Evolutionary conservation across 2,329 filamentous ascomycete species (phyloP), one percentile per base, ranked within the genome.

Genomic region (Xylariaceae sp.): DNA sequence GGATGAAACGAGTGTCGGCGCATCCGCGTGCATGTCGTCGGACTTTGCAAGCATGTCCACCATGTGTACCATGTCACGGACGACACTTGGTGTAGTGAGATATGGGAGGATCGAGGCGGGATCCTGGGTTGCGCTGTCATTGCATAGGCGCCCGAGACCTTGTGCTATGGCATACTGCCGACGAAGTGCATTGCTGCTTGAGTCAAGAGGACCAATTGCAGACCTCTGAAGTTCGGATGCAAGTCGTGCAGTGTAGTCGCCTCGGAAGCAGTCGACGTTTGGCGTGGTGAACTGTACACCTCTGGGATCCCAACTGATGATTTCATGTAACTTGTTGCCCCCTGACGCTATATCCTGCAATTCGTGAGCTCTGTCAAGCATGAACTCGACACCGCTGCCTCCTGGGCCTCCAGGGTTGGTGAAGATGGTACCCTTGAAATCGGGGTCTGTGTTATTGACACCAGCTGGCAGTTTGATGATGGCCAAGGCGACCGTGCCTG

Each of bases 351-450:
- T 18, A 4, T 18, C 44, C 33, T 62, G 67, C 9, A 70, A 43
- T n/a, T 38, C 16, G 2, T 35, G 42, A n/a, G 60, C 68, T 3
- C 19, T 30, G 1, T 4, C 3, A 7, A 61, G 50, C 4, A 64
- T 24, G 11, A 62, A 48, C 0, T 22, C 28, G 3, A 70, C 59
- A 8, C 71, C 70, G 1, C 65, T 67, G 16, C 57, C 64, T 19
- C 69, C 66, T 0, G 70, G 70, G 0, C 71, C 71, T 32, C 71
- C 71, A 0, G 69, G 69, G 55, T 72, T 72, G 35, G 55, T 51
- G 48, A 73, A 57, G 32, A 73, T 56, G 36, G 69, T 57, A 15
- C 71, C 71, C 30, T 60, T 67, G 39, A 66, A 72, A 28, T 56
- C 45, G 3, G 64, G 56, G 41, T 69, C 62, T n/a, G 52, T 30